A percentile compares a stretch with the other conserved stretches of the same genome.
Evolutionary conservation across 495 filamentous ascomycete species (phyloP).

Genomic region (Cercophora sp.): DNA sequence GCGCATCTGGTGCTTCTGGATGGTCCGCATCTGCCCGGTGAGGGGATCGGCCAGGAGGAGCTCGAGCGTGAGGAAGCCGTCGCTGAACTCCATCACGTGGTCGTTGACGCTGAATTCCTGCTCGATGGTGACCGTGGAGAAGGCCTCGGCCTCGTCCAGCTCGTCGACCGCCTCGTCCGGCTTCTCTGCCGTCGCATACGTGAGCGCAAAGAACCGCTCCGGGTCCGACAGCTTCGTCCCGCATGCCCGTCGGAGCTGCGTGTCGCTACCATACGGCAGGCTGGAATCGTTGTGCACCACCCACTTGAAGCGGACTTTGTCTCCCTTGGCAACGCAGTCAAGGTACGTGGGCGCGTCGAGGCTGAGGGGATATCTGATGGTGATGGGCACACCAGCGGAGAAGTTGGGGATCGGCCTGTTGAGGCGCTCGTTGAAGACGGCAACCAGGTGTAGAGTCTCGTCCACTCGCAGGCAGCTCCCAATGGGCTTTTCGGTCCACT

Average conservation of each 20-base stretch:
- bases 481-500: constrained; percentile 2
- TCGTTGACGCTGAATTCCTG: constrained; percentile 7
- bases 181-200: background rate
- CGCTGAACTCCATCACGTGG: constrained; percentile 5
- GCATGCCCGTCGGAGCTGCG: background rate
- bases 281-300: constrained; percentile 5
- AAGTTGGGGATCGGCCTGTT: constrained; percentile 3
- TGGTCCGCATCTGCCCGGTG: constrained; percentile 4
- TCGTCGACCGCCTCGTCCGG: constrained; percentile 3
- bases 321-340: constrained; percentile 21
- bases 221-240: constrained; percentile 1
- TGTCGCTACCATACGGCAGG: constrained; percentile 2
- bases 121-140: constrained; percentile 1
- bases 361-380: constrained; percentile 3
- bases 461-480: constrained; percentile 1
- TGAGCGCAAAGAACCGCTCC: constrained; percentile 2
- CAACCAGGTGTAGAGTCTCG: constrained; percentile 15
- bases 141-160: background rate
- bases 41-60: constrained; percentile 4
- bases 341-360: constrained; percentile 16
- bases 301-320: constrained; percentile 17
- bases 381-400: background rate
- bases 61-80: constrained; percentile 8
- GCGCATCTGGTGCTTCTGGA: constrained; percentile 12
- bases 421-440: constrained; percentile 11